A percentile compares a stretch with the other conserved stretches of the same genome.
Evolutionary conservation across 768 basidiomycete genomes (phyloP).

Genomic region (Tulasnella sp.): DNA sequence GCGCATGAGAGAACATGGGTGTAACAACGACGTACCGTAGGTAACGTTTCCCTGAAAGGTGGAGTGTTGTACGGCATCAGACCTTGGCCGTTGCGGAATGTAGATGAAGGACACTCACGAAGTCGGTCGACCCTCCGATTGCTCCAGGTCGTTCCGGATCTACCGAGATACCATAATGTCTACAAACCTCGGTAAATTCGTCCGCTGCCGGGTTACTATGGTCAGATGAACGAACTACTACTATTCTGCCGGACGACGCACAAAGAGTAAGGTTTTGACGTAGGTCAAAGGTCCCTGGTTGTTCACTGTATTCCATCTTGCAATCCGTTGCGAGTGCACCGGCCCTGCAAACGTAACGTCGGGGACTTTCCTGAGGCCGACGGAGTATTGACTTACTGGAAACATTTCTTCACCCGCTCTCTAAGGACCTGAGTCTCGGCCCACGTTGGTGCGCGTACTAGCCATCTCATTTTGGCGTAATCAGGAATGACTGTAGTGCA

Average conservation of each 20-base stretch:
- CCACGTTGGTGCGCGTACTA: conserved; percentile 57
- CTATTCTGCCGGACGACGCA: conserved; percentile 26
- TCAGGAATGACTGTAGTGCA: conserved; percentile 51
- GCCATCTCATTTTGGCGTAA: conserved; percentile 58
- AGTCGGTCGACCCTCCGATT: conserved; percentile 71
- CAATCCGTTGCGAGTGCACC: conserved; percentile 45
- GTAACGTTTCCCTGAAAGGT: conserved; percentile 50
- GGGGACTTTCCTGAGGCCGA: conserved; percentile 10
- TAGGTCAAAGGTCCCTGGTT: conserved; percentile 39
- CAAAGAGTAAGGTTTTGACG: conserved; percentile 56
- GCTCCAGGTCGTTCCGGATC: conserved; percentile 47
- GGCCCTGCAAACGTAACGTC: conserved; percentile 10
- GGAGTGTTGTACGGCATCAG: background rate
- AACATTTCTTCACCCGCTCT: conserved; percentile 55
- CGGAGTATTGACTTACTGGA: conserved; percentile 38
- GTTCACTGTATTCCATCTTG: conserved; percentile 32
- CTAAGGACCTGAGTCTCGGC: conserved; percentile 46
- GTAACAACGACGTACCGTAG: conserved; percentile 9
- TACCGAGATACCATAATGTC: conserved; percentile 41
- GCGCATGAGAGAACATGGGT: background rate
- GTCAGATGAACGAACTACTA: conserved; percentile 26
- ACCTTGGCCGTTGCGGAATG: background rate
- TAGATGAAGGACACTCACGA: conserved; percentile 37
- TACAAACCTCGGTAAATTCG: conserved; percentile 49
- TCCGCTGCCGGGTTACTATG: conserved; percentile 32